phyloP scores from a whole-genome alignment of 306 rosid species.

The Castanea mollissima region DNA sequence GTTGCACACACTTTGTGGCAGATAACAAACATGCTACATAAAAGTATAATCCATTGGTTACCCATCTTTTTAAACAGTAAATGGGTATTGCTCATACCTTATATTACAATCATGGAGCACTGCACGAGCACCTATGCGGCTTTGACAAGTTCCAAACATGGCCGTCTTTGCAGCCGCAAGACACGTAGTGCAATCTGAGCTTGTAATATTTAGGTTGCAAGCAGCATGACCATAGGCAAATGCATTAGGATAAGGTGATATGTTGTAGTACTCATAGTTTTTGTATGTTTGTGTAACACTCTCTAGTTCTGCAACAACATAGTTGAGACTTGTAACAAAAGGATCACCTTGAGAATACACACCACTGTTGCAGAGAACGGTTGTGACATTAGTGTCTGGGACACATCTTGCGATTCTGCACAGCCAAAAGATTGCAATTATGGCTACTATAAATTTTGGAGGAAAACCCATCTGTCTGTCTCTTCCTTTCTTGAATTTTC shows the following conservation, averaged over 20 bases:
- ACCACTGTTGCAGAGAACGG: slow-evolving; percentile 51
- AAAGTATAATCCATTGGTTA: not conserved
- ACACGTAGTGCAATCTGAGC: slow-evolving; percentile 60
- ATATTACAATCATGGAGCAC: slow-evolving; percentile 55
- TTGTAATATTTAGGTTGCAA: slow-evolving; percentile 52
- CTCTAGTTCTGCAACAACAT: slow-evolving; percentile 47
- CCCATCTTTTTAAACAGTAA: slow-evolving; percentile 36
- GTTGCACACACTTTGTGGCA: not conserved
- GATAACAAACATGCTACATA: slow-evolving; percentile 5
- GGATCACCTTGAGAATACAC: slow-evolving; percentile 57
- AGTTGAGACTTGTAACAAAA: slow-evolving; percentile 43
- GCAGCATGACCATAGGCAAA: slow-evolving; percentile 73
- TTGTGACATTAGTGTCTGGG: slow-evolving; percentile 42
- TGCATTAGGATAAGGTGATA: slow-evolving; percentile 70
- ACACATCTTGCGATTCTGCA: slow-evolving; percentile 19
- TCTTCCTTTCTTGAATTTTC: not conserved
- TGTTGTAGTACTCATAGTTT: slow-evolving; percentile 42
- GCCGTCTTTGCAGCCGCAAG: slow-evolving; percentile 50
- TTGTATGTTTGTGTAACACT: slow-evolving; percentile 21
- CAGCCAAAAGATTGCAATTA: slow-evolving; percentile 18
- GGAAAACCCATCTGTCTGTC: slow-evolving; percentile 24
- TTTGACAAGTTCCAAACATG: slow-evolving; percentile 42
- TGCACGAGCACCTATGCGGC: slow-evolving; percentile 59
- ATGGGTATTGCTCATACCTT: slow-evolving; percentile 81
- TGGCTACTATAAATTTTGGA: slow-evolving; percentile 21